Evolutionary conservation across 2,329 filamentous ascomycete genomes (phyloP).

Genomic region (Elsinoe australis): DNA sequence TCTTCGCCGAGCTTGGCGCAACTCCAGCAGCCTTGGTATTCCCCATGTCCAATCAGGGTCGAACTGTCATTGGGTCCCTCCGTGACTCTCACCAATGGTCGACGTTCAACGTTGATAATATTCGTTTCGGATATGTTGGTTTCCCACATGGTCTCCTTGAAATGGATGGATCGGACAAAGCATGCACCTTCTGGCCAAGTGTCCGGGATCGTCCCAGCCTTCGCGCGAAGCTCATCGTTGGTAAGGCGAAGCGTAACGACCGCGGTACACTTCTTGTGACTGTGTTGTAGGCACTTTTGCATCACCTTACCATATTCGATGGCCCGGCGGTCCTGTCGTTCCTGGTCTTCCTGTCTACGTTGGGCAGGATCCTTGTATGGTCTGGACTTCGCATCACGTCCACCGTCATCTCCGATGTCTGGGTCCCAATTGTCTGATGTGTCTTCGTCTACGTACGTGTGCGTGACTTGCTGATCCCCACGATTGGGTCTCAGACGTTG

Average conservation of each 20-base stretch:
- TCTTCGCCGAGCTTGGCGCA: constrained; percentile 25
- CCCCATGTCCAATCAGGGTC: constrained; percentile 25
- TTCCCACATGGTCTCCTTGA: neutral
- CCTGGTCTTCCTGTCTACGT: neutral
- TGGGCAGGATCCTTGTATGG: neutral
- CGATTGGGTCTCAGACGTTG: constrained; percentile 2
- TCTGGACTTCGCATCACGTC: neutral
- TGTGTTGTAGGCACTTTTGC: neutral
- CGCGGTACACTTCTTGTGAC: neutral
- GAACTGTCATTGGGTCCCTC: constrained; percentile 10
- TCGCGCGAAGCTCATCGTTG: neutral
- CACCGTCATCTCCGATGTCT: neutral
- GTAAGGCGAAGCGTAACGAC: neutral
- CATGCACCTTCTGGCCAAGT: constrained; percentile 18
- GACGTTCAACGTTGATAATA: neutral
- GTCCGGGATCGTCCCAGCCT: neutral
- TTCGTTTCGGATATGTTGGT: neutral
- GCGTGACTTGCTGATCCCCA: neutral
- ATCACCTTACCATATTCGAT: neutral
- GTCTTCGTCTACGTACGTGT: neutral
- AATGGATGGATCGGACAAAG: neutral
- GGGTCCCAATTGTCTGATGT: constrained; percentile 5
- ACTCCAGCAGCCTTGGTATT: constrained; percentile 27
- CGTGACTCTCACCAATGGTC: no score
- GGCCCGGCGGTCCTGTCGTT: neutral